phyloP scores from a whole-genome alignment of 2,329 filamentous ascomycete species.

The Calonectria honghensis region DNA sequence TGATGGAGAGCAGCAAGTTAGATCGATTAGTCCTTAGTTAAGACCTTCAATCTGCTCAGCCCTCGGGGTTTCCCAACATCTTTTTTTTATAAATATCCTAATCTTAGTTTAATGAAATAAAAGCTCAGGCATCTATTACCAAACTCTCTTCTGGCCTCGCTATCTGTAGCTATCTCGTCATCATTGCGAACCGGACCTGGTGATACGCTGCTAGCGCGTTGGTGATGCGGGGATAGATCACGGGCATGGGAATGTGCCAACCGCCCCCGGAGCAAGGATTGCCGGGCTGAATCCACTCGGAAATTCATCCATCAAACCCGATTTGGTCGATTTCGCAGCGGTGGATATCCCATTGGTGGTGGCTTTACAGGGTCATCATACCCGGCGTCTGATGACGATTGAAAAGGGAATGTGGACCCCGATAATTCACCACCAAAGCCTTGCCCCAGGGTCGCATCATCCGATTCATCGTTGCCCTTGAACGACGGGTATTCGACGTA shows the following conservation, averaged over 20 bases:
- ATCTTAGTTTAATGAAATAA: background rate
- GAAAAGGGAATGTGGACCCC: conserved; percentile 35
- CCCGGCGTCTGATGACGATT: background rate
- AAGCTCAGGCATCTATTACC: background rate
- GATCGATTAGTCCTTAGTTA: conserved; percentile 27
- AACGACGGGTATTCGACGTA: background rate
- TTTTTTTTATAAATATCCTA: too few species aligned
- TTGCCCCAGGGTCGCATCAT: background rate
- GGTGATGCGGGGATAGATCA: background rate
- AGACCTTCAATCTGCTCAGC: background rate
- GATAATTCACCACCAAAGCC: background rate
- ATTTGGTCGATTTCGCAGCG: background rate
- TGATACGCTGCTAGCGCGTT: background rate
- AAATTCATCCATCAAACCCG: background rate
- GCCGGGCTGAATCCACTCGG: background rate
- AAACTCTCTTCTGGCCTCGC: background rate
- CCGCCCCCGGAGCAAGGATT: background rate
- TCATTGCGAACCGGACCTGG: background rate
- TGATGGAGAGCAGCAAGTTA: conserved; percentile 31
- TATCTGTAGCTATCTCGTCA: background rate
- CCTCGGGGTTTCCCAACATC: too few species aligned
- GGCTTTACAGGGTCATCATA: background rate
- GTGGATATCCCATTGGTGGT: background rate
- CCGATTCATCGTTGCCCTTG: conserved; percentile 5
- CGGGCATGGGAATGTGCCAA: background rate